These are phyloP conservation scores for Glycine latifolia DNA, from an alignment of 306 rosid species.

Conservation along the genomic window DNA sequence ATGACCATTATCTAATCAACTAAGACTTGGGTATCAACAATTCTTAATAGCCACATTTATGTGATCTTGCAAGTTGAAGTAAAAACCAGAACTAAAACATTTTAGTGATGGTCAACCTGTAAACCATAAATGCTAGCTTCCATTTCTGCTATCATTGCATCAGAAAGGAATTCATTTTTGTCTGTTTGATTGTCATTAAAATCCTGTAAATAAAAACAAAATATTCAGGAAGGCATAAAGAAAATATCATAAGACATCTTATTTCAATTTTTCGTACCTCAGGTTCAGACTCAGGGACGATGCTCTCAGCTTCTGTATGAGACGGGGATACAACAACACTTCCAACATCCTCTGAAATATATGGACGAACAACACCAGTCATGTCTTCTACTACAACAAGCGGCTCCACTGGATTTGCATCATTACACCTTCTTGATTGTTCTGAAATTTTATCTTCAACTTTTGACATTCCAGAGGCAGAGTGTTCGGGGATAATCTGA, in stretches of 20 bases:
- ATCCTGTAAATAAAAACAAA: conserved; percentile 60
- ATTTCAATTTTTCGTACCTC: conserved; percentile 60
- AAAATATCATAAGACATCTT: conserved; percentile 33
- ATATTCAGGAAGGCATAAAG: conserved; percentile 31
- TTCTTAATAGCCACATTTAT: conserved; percentile 31
- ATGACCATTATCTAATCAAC: conserved; percentile 9
- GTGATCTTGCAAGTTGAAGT: conserved; percentile 26
- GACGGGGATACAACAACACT: conserved; percentile 54
- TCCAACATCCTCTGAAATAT: conserved; percentile 48
- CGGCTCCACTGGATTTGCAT: conserved; percentile 43
- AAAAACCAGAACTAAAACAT: conserved; percentile 41
- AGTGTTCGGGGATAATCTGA: conserved; percentile 45
- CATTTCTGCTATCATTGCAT: conserved; percentile 81
- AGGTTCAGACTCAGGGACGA: conserved; percentile 59
- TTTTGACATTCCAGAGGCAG: conserved; percentile 48
- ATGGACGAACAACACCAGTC: conserved; percentile 40
- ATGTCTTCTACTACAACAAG: conserved; percentile 41
- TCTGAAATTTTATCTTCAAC: conserved; percentile 42
- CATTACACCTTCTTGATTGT: conserved; percentile 44
- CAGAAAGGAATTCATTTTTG: conserved; percentile 60
- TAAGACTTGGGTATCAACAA: conserved; percentile 4
- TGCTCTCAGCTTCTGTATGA: conserved; percentile 60
- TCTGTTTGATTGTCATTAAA: conserved; percentile 55
- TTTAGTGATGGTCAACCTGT: conserved; percentile 66
- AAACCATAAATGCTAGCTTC: conserved; percentile 84